These are phyloP conservation scores for Eucalyptus curtisii DNA, from an alignment of 345 rosid genomes.

Conservation along the genomic window DNA sequence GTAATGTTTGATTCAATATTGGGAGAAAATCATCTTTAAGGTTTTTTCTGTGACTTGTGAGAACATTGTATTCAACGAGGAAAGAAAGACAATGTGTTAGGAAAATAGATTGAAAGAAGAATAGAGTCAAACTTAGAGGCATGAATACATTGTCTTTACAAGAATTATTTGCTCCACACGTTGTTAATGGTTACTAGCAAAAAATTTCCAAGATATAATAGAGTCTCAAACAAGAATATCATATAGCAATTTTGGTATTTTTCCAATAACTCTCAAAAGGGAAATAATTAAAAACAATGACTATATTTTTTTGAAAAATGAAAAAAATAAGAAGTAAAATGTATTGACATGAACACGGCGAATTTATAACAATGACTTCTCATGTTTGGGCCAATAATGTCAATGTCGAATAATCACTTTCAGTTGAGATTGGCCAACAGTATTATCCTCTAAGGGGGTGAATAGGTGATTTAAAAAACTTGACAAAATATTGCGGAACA, in stretches of 20 bases:
- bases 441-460: too few relatives aligned
- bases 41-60: too few relatives aligned
- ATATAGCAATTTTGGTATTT: too few relatives aligned
- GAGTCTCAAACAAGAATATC: not conserved
- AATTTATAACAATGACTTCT: too few relatives aligned
- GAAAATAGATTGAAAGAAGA: not conserved
- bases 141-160: not conserved
- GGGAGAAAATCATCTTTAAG: not conserved
- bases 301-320: too few relatives aligned
- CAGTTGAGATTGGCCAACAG: rapidly evolving
- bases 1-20: not conserved
- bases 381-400: rapidly evolving
- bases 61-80: rapidly evolving
- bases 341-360: too few relatives aligned
- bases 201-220: too few relatives aligned
- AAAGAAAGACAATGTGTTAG: not conserved
- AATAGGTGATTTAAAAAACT: too few relatives aligned
- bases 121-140: not conserved
- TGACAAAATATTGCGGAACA: rapidly evolving
- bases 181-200: not conserved
- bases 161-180: too few relatives aligned
- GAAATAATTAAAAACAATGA: too few relatives aligned
- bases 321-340: rapidly evolving
- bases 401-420: rapidly evolving
- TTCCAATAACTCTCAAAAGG: not conserved